Base-by-base conservation (phyloP, 371 early-diverging fungal genomes). In the Mortierella sp. region DNA sequence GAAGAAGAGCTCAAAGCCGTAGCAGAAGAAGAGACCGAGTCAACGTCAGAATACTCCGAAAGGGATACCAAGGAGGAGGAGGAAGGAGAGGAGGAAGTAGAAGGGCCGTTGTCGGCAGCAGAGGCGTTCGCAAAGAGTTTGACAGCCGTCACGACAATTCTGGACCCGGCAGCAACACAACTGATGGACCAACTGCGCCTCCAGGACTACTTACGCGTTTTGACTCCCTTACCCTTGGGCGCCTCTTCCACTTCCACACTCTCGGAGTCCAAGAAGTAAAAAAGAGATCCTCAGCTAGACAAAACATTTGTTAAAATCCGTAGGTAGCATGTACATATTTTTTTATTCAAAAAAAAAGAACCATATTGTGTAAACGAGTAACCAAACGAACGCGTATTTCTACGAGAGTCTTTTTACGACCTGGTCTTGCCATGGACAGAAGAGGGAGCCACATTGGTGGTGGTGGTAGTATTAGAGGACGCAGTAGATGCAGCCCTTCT, bases 131-230 rank as follows among this genome's bases (percentile, higher is more conserved):
- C 79, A 13, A 57, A 73, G 48, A 76, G 83, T 43, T 8, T 79
- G 14, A 76, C 79, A 34, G 74, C 79, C 2, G 74, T 74, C 40
- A 40, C 73, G 8, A 64, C 64, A 1, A 69, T 73, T 3, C 51
- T 82, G 5, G 82, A 78, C 40, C 77, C 78, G 24, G 74, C 82
- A 3, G 72, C 78, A 6, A 71, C 78, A 21, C 64, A 77, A 26
- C 46, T 82, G 16, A 64, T 77, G 48, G 72, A 76, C 55, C 82
- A 74, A 50, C 71, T 74, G n/a, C 71, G 73, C 14, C 71, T 74
- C 28, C 74, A 74, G 43, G 77, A 77, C 26, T 43, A 76, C 50
- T 26, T 77, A 31, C 64, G 74, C 64, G 37, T 10, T 21, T 21
- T 37, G 8, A 37, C 40, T 64, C 31, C 40, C 21, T 16, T 31